Evolutionary conservation across 176 grass and related monocot species (phyloP), one percentile per base, ranked within the genome.

Genomic region (Ampelocalamus luodianensis): DNA sequence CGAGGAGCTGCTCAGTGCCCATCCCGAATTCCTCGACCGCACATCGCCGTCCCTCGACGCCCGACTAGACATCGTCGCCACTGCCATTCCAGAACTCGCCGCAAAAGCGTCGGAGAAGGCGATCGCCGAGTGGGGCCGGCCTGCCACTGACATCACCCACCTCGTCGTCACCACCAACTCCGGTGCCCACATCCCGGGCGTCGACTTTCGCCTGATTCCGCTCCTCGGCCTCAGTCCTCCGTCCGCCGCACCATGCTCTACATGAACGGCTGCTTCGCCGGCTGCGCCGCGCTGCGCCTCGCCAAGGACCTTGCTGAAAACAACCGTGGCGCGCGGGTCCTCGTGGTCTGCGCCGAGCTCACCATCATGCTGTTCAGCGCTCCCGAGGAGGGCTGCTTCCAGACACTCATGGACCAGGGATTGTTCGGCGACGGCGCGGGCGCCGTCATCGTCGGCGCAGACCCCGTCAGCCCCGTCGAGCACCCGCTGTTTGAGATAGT

Each of bases 291-390:
- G 6, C 29, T 95, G 17, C 90, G 88, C 53, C 10, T 92, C 2
- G 93, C 93, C 39, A 92, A 90, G 82, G 93, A 95, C 56, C 26
- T 92, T 0, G 87, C 93, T 1, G 93, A 95, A 85, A 92, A 92
- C 62, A 86, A 88, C 55, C 66, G 48, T 8, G 88, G 85, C 17
- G 88, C 85, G 23, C 85, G 90, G 13, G 69, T 95, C 12, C 90
- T 95, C 14, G 79, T 92, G 4, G 56, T 84, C 4, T 90, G 74
- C 27, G 86, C 85, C 2, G 93, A 95, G 74, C 54, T 85, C 64
- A 88, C 83, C 17, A 1, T 76, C 39, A 72, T 90, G 36, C 46
- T 82, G 10, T 92, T 95, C 34, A 46, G 27, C 23, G 82, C 60
- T 1, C 90, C 90, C 17, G 48, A 76, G 20, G 75, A 62, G 8